Evolutionary conservation across 1,284 basidiomycete species (phyloP), one percentile per base, ranked within the genome.

Genomic region (Limonomyces culmigenus): DNA sequence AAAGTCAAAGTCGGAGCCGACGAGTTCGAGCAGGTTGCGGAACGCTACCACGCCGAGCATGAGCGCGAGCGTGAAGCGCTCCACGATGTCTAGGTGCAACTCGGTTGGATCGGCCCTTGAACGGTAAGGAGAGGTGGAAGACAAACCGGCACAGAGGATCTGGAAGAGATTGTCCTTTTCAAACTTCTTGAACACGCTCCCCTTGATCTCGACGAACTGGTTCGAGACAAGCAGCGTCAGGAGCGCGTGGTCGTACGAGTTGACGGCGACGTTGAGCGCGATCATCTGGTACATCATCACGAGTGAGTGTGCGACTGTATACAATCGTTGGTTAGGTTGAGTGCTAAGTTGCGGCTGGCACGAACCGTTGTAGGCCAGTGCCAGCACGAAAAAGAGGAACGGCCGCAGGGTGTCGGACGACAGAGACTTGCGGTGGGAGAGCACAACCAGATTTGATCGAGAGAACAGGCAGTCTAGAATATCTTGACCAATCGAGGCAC

Each of bases 81-180:
- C 95, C 19, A 98, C 95, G 43, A 99, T 96, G 54, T 99, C 95
- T 87, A 45, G 15, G n/a, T 21, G 19, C 17, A 8, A n/a, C n/a
- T 27, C 25, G 8, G 10, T 27, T n/a, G n/a, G 25, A 8, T n/a
- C 25, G n/a, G 25, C 25, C 25, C 25, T 14, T 35, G 19, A 23
- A 35, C 16, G 13, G 14, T 8, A n/a, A 29, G n/a, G 20, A 5
- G 34, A 33, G 6, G 25, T 15, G 4, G 30, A 5, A n/a, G 29
- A 47, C 62, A 39, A 43, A 87, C 86, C 84, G 43, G 91, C 92
- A 50, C 91, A 96, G 39, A 91, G 95, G 43, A 99, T 92, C 54
- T 99, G 95, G 52, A 99, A 97, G n/a, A 99, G 68, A 50, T 87
- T 97, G 50, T 98, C 95, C 55, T 97, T 99, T 54, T 98, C 95